Evolutionary conservation across 768 basidiomycete genomes (phyloP), one percentile per base, ranked within the genome.

Genomic region (Filobasidium wieringae): DNA sequence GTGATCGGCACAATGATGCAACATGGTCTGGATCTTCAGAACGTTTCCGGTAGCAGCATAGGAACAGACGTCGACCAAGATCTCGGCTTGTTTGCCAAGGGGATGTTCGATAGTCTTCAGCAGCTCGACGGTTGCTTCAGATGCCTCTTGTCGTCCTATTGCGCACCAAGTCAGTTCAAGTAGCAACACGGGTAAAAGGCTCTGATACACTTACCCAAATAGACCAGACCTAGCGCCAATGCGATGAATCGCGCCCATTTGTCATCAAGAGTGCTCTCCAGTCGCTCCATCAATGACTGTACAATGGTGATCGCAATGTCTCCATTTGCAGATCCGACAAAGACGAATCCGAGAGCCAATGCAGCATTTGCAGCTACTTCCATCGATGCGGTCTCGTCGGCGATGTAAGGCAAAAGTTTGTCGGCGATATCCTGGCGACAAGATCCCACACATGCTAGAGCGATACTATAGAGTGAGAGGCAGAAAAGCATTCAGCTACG

Each of bases 31-130:
- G 17, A 99, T 80, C 72, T 88, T 88, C 43, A 99, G 77, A 0
- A 97, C 95, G 68, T 95, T 92, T 33, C 92, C 90, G 0, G 90
- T 91, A 19, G 91, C 95, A 2, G 91, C 92, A 70, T 85, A 97
- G 1, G 92, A 84, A 68, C 91, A 95, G 32, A 87, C 86, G 65
- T 95, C 88, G 12, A 96, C 89, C 49, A 99, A 78, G 60, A 96
- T 85, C 59, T 88, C 86, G 4, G 89, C 88, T 32, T 88, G 87
- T 67, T 86, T 87, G 17, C 91, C 85, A 59, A 95, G 82, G 0
- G 89, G 87, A 69, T 96, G 90, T 40, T 89, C 85, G 54, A 97
- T 91, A 6, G 87, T 89, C 69, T 92, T 89, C 51, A 96, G 78
- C 0, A 89, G 88, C 72, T 90, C 89, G 52, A 95, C 81, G 7